A percentile compares a stretch with the other conserved stretches of the same genome.
Conservation (phyloP, 2,329 filamentous ascomycete genomes). For the Aureobasidium sp. region DNA sequence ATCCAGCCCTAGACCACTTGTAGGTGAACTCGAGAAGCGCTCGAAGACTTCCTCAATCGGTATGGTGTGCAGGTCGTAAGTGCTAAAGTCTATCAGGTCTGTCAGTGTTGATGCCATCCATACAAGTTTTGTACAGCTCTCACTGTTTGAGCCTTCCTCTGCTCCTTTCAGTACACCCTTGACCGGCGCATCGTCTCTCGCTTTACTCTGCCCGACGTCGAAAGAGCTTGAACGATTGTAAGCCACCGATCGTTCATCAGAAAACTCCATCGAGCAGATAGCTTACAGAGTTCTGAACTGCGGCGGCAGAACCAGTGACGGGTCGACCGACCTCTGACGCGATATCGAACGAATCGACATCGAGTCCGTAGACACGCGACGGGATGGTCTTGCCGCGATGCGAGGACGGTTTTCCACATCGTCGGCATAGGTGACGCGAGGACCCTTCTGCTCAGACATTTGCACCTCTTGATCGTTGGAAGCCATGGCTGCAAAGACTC, state of each 20-base stretch:
- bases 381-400: constrained; percentile 15
- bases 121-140: neutral
- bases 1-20: constrained; percentile 51
- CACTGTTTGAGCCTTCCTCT: constrained; percentile 29
- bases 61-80: constrained; percentile 60
- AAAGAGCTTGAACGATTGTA: constrained; percentile 27
- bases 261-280: neutral
- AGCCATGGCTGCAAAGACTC: neutral
- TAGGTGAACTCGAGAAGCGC: constrained; percentile 48
- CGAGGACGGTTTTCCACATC: constrained; percentile 27
- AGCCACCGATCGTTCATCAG: neutral
- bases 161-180: constrained; percentile 17
- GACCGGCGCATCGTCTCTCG: constrained; percentile 17
- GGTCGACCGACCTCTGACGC: constrained; percentile 32
- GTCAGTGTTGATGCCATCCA: constrained; percentile 3
- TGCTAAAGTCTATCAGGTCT: constrained; percentile 24
- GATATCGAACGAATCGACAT: constrained; percentile 30
- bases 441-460: neutral
- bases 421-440: constrained; percentile 24
- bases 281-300: constrained; percentile 33
- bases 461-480: neutral
- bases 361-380: constrained; percentile 23
- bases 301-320: constrained; percentile 34
- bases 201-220: constrained; percentile 31
- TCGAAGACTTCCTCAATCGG: constrained; percentile 49